Conservation (phyloP, 1,139 yeast genomes). For the Zygosaccharomyces pseudobailii region DNA sequence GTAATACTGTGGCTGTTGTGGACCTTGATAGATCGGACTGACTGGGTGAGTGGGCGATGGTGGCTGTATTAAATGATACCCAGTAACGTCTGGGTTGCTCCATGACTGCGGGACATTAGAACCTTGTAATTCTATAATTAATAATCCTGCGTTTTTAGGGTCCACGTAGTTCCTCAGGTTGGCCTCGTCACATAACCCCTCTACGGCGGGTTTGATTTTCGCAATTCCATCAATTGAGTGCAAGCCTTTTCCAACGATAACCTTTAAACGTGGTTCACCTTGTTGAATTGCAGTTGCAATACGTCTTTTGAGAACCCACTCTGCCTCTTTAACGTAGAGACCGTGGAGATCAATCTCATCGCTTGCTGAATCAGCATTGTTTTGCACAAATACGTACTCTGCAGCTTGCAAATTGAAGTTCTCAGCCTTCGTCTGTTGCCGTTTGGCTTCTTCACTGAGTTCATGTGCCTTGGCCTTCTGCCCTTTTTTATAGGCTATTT, state of each 20-base stretch:
- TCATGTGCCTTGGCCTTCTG: conserved; percentile 69
- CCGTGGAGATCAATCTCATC: conserved; percentile 96
- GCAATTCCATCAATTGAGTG: conserved; percentile 82
- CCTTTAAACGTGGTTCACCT: conserved; percentile 53
- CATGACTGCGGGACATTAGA: conserved; percentile 50
- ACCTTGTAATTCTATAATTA: conserved; percentile 57
- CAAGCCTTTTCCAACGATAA: conserved; percentile 91
- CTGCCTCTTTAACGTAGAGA: conserved; percentile 82
- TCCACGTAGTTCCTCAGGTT: conserved; percentile 59
- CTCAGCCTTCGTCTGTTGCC: conserved; percentile 58
- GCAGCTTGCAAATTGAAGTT: conserved; percentile 76
- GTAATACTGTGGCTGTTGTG: conserved; percentile 5
- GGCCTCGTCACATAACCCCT: conserved; percentile 64
- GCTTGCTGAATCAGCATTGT: conserved; percentile 75
- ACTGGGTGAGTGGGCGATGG: not conserved
- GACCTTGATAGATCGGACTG: not conserved
- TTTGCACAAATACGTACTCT: conserved; percentile 80
- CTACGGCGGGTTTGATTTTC: conserved; percentile 85
- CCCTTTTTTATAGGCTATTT: conserved; percentile 69
- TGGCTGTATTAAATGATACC: not conserved
- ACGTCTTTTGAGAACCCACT: conserved; percentile 66
- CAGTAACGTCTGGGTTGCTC: conserved; percentile 31
- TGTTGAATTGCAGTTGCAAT: conserved; percentile 61
- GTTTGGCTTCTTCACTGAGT: conserved; percentile 64
- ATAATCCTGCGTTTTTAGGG: conserved; percentile 71